Percentiles rank a stretch among this genome's conserved stretches.
These are phyloP conservation scores for Diversispora epigaea DNA, from an alignment of 192 early-diverging fungal genomes.

Conservation along the genomic window DNA sequence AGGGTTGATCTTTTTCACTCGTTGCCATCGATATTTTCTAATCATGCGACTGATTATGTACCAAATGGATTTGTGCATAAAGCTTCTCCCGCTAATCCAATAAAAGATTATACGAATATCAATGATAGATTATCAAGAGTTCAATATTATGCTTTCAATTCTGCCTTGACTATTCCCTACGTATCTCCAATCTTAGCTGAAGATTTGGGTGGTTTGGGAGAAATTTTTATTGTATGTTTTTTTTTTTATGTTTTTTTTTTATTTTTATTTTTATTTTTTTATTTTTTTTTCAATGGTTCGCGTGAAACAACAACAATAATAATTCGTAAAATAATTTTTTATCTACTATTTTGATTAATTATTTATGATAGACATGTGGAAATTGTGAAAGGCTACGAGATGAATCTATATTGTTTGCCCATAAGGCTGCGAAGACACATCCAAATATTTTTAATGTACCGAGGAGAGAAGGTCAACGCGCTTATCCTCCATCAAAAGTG, in stretches of 20 bases:
- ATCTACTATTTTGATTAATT: not conserved
- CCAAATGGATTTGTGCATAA: constrained; percentile 50
- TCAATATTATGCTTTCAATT: constrained; percentile 42
- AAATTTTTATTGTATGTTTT: constrained; percentile 45
- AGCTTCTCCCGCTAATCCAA: constrained; percentile 35
- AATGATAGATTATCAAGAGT: constrained; percentile 22
- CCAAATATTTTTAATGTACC: not conserved
- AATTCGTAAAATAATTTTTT: not conserved
- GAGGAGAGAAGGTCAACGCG: not conserved
- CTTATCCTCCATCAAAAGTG: constrained; percentile 27
- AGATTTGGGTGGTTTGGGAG: constrained; percentile 41
- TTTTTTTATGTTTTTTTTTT: too few relatives aligned
- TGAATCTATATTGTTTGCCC: constrained; percentile 43
- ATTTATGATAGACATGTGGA: constrained; percentile 38
- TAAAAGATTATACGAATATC: constrained; percentile 3
- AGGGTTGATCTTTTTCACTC: constrained; percentile 51
- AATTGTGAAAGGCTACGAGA: constrained; percentile 46
- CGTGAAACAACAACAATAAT: not conserved
- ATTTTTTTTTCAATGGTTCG: not conserved
- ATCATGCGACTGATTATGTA: constrained; percentile 46
- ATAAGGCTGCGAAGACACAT: constrained; percentile 33
- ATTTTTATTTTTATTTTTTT: constrained; percentile 35
- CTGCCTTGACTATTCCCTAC: constrained; percentile 42
- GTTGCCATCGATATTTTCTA: constrained; percentile 46
- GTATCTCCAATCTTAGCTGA: constrained; percentile 47